Evolutionary conservation across 2,329 filamentous ascomycete genomes (phyloP).

Genomic region (Colletotrichum sp.): DNA sequence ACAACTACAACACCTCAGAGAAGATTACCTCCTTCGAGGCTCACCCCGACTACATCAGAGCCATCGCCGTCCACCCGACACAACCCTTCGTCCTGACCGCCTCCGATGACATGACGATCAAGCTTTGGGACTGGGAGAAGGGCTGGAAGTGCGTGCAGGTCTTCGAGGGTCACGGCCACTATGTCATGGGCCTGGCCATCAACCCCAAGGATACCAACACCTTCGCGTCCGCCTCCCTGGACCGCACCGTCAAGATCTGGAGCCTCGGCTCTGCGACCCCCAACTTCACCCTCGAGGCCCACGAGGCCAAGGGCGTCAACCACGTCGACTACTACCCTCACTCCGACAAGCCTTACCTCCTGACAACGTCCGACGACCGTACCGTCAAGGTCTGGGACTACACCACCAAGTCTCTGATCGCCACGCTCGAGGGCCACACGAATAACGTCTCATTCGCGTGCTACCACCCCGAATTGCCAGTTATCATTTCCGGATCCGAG

Average conservation of each 20-base stretch:
- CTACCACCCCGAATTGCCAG: constrained; percentile 94
- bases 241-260: constrained; percentile 98
- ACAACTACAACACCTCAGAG: constrained; percentile 99
- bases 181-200: constrained; percentile 95
- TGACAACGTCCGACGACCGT: constrained; percentile 90
- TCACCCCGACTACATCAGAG: constrained; percentile 97
- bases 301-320: constrained; percentile 97
- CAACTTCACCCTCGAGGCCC: constrained; percentile 96
- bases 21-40: constrained; percentile 98
- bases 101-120: constrained; percentile 98
- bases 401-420: constrained; percentile 96
- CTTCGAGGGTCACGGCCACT: constrained; percentile 95
- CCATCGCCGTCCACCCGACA: constrained; percentile 93
- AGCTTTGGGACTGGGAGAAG: constrained; percentile 99
- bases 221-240: constrained; percentile 91
- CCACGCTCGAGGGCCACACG: constrained; percentile 94
- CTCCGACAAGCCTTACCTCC: constrained; percentile 81
- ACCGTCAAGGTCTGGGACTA: constrained; percentile 97
- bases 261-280: constrained; percentile 90
- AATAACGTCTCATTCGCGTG: constrained; percentile 98
- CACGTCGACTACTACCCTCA: constrained; percentile 90
- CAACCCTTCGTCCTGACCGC: constrained; percentile 96
- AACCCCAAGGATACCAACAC: constrained; percentile 97
- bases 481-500: constrained; percentile 97
- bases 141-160: constrained; percentile 97